Evolutionary conservation across 139 green algal genomes (phyloP), one percentile per base, ranked within the genome.

Genomic region (Tetraselmis striata): DNA sequence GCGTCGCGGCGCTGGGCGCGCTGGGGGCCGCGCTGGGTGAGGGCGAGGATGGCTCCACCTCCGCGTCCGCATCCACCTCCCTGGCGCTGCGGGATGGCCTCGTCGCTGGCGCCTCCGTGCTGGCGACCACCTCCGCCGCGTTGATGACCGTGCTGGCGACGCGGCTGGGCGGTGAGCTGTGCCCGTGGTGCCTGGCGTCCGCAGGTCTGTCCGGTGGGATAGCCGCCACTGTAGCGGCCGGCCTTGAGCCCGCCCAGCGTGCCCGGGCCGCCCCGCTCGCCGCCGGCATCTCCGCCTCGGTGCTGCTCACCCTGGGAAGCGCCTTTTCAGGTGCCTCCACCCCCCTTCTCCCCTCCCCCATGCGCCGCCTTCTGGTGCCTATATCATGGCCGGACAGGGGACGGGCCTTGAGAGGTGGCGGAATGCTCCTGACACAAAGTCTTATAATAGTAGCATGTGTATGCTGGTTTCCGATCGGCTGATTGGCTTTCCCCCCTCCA

Each of bases 81-180:
- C 18, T 77, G 30, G 29, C 22, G 29, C 30, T 83, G 76, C 58
- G 83, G 75, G 79, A 77, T 2, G 82, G 11, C 0, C 81, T 92
- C 30, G 80, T 92, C 59, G 88, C 78, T 59, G 86, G 88, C 22
- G 88, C 86, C n/a, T 83, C 88, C 0, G 83, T 89, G 24, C 88
- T 98, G 74, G 90, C 89, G 28, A 88, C 83, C 75, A 89, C 86
- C 80, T 95, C 89, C 80, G 88, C 83, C 0, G 91, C 88, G 67
- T 87, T 98, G 27, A 90, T 97, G 86, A 93, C 84, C 83, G 86
- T 91, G 0, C 84, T 96, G 31, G 59, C 85, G 30, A 94, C 88
- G 1, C 76, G 87, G 30, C 93, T 98, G 59, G 75, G 75, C 23
- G 93, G 90, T 11, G 85, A 92, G 24, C 31, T 59, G 28, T 96